Evolutionary conservation across 2,329 filamentous ascomycete species (phyloP).

Genomic region (Diplodia scrobiculata): DNA sequence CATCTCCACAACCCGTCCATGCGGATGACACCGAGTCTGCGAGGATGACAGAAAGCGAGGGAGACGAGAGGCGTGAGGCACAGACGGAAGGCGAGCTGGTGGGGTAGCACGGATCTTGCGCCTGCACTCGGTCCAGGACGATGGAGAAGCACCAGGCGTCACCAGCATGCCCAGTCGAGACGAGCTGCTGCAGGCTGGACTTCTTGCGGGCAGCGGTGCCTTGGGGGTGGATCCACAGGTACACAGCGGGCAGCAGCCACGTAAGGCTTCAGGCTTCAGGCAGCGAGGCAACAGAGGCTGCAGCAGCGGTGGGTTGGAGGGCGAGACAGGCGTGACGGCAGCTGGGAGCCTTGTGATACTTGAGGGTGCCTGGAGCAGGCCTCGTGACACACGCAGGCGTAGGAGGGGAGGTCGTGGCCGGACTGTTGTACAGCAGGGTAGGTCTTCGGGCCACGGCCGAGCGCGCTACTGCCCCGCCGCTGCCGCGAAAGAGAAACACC

Average conservation of each 20-base stretch:
- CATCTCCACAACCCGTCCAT: neutral
- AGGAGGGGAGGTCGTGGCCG: neutral
- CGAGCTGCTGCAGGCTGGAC: neutral
- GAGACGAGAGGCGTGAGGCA: neutral
- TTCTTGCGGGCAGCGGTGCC: neutral
- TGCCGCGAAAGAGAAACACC: neutral
- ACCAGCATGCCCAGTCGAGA: neutral
- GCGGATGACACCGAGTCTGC: neutral
- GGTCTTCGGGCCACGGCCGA: neutral
- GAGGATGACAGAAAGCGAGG: neutral
- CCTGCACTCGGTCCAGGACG: neutral
- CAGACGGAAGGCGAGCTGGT: neutral
- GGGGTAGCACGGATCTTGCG: neutral
- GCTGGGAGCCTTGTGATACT: constrained; percentile 18
- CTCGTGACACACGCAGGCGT: constrained; percentile 6
- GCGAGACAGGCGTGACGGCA: constrained; percentile 8
- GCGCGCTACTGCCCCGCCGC: neutral
- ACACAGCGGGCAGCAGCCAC: neutral
- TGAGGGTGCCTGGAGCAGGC: neutral
- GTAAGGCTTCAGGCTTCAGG: neutral
- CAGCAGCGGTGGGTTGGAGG: neutral
- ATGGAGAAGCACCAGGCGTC: neutral
- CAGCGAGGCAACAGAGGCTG: neutral
- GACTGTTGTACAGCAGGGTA: neutral
- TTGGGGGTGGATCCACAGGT: neutral